Evolutionary conservation across 768 basidiomycete species (phyloP).

Genomic region (Tephrocybe sp.): DNA sequence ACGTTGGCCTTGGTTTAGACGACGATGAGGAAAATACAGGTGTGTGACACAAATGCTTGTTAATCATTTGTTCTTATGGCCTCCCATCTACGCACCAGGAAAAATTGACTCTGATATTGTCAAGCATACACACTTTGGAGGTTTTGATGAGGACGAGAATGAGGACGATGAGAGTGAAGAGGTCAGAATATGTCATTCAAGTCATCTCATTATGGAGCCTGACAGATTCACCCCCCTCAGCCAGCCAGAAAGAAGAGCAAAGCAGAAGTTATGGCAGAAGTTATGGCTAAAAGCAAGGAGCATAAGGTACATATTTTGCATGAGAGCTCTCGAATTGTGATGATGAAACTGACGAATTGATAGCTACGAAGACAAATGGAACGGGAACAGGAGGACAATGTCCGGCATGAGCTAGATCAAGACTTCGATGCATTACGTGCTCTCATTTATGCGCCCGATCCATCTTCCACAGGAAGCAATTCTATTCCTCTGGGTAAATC

Average conservation of each 20-base stretch:
- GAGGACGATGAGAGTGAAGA: constrained; percentile 55
- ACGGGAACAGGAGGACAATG: constrained; percentile 79
- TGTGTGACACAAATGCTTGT: constrained; percentile 20
- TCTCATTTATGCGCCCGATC: constrained; percentile 63
- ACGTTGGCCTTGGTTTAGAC: constrained; percentile 58
- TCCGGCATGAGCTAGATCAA: constrained; percentile 86
- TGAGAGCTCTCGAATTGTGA: not conserved
- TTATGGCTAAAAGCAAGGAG: constrained; percentile 95
- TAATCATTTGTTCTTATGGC: too few relatives aligned
- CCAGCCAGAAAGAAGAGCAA: constrained; percentile 87
- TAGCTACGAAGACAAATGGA: constrained; percentile 89
- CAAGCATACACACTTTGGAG: constrained; percentile 77
- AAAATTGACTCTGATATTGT: constrained; percentile 72
- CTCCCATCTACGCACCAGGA: too few relatives aligned
- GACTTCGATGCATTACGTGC: constrained; percentile 81
- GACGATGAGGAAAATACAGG: constrained; percentile 56
- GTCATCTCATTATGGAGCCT: not conserved
- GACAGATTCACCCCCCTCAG: constrained; percentile 33
- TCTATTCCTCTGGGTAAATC: constrained; percentile 30
- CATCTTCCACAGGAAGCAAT: constrained; percentile 41
- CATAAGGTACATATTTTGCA: constrained; percentile 68
- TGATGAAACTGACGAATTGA: not conserved
- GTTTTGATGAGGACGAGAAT: constrained; percentile 69
- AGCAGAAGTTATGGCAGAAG: constrained; percentile 96
- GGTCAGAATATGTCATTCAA: constrained; percentile 19